Base-by-base conservation (phyloP, 2,329 filamentous ascomycete genomes). In the Ophiocordyceps camponoti-saundersi region DNA sequence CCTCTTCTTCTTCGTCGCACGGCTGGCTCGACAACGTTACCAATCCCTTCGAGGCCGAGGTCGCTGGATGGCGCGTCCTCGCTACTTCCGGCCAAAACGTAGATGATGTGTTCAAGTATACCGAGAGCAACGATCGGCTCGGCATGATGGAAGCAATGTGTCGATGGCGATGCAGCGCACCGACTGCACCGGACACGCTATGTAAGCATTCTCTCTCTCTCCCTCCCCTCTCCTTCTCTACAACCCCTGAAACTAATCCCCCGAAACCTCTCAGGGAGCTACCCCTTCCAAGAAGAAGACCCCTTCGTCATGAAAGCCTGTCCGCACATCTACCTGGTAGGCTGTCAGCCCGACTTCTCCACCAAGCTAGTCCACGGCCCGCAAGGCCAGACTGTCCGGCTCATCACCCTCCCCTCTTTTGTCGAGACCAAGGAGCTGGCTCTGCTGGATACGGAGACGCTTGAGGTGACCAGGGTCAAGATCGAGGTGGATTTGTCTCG, bases 71-170 rank as follows among this genome's bases (percentile, higher is more conserved):
- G 82, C 76, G 86, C 42, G 66, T 96, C 7, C 73, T 95, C 42
- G 89, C 85, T 12, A 92, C 85, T 0, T 84, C 85, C 34, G 92
- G 92, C 0, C 92, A 98, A 65, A 94, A 94, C 46, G 76, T 98
- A 3, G 85, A 94, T 56, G 93, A 98, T 61, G 78, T 96, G 3
- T 85, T 88, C 62, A 92, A 90, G 61, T 98, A 98, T 59, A 75
- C 96, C 23, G 79, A 82, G 48, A 80, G 77, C 34, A 78, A 87
- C 41, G 79, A 88, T 54, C 69, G 89, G 20, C 59, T 96, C 23
- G 81, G 82, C 44, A 85, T 95, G 75, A 92, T 96, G 84, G 92
- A 96, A 64, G 81, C 82, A 48, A 92, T 94, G 78, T 80, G 94
- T 53, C 75, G 88, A 49, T 98, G 92, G 92, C 76, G 92, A 51